Percentiles rank a stretch among this genome's conserved stretches.
Evolutionary conservation across 139 green algal species (phyloP).

Genomic region (Chlamydomonas schloesseri): DNA sequence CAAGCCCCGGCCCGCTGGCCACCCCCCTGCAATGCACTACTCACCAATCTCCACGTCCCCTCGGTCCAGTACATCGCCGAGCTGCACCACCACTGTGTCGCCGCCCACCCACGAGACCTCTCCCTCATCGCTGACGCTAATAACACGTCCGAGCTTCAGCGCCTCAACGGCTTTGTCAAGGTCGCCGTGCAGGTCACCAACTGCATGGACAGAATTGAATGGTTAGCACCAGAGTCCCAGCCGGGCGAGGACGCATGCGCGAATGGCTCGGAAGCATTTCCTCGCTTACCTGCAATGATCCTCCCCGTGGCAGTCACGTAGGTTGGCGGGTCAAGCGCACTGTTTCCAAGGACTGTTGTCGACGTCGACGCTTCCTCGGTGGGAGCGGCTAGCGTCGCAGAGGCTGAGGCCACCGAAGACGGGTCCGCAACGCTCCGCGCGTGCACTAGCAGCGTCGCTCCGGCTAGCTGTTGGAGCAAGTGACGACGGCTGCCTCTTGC

Average conservation of each 20-base stretch:
- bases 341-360: not conserved
- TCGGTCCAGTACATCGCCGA: constrained; percentile 93
- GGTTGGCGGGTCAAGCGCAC: constrained; percentile 67
- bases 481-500: constrained; percentile 2
- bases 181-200: constrained; percentile 95
- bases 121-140: constrained; percentile 56
- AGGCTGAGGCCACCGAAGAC: not conserved
- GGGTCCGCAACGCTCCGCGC: constrained; percentile 7
- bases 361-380: constrained; percentile 13
- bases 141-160: constrained; percentile 80
- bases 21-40: not conserved
- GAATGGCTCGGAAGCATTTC: too few species aligned
- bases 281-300: constrained; percentile 81
- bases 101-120: constrained; percentile 81
- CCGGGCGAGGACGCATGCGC: not conserved
- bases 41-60: constrained; percentile 91
- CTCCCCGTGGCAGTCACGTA: constrained; percentile 78
- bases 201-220: constrained; percentile 53
- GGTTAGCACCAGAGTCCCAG: not conserved
- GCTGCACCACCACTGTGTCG: constrained; percentile 90
- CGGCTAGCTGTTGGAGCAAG: constrained; percentile 21
- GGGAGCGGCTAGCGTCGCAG: constrained; percentile 29
- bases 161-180: constrained; percentile 81
- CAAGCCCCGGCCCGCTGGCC: too few species aligned
- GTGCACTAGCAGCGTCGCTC: constrained; percentile 2